Conservation (phyloP, 108 stramenopile genomes). For the Thalassiosira profunda region DNA sequence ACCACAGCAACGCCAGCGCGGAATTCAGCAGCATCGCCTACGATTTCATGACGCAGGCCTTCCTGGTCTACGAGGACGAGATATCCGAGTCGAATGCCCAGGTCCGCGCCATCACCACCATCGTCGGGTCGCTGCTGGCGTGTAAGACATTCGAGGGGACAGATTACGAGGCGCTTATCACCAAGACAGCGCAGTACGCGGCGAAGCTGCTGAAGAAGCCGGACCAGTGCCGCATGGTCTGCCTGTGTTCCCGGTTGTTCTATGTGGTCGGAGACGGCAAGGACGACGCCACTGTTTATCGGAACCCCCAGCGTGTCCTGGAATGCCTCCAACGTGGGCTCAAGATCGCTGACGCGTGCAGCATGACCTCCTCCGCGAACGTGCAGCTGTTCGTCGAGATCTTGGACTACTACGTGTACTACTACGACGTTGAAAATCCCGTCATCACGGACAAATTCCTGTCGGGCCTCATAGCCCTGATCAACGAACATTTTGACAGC, state of each 20-base stretch:
- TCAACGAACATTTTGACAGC: constrained; percentile 91
- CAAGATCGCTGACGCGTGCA: constrained; percentile 93
- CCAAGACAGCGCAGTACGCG: constrained; percentile 94
- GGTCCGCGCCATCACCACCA: constrained; percentile 75
- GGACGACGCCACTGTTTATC: constrained; percentile 50
- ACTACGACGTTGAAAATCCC: constrained; percentile 92
- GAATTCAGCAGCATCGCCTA: constrained; percentile 89
- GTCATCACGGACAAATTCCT: constrained; percentile 88
- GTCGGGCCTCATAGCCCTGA: constrained; percentile 89
- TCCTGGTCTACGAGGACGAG: constrained; percentile 94
- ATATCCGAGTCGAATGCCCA: constrained; percentile 88
- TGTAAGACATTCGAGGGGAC: constrained; percentile 71
- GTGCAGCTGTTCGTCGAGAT: constrained; percentile 95
- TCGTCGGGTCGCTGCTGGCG: constrained; percentile 91
- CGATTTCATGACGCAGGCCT: constrained; percentile 96
- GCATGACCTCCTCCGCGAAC: constrained; percentile 66
- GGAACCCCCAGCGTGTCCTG: constrained; percentile 91
- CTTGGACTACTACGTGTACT: constrained; percentile 95
- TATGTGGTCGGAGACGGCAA: constrained; percentile 63
- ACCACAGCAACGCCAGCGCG: constrained; percentile 18
- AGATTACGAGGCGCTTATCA: constrained; percentile 95
- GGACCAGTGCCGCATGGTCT: constrained; percentile 96
- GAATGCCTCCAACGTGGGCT: constrained; percentile 95
- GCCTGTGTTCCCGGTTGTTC: constrained; percentile 93
- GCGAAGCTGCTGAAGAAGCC: constrained; percentile 95